Evolutionary conservation across 2,329 filamentous ascomycete species (phyloP).

Genomic region (Capronia americana): DNA sequence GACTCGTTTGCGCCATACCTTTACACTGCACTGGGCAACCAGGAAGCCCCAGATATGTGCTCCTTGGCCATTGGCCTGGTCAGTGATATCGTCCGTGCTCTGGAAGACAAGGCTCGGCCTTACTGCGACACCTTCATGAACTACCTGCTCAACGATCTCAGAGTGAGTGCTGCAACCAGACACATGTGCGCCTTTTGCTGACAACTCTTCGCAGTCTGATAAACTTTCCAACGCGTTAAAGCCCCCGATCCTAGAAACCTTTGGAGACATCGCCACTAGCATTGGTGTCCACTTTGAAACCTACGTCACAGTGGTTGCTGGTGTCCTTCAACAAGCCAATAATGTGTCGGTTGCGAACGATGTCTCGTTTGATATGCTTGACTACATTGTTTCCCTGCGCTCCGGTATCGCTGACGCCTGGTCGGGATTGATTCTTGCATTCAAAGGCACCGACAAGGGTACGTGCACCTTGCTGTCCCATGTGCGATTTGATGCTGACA

Average conservation of each 20-base stretch:
- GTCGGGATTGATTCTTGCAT: slow-evolving; percentile 93
- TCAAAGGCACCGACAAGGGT: slow-evolving; percentile 70
- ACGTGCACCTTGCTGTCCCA: slow-evolving; percentile 35
- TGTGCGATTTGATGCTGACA: slow-evolving; percentile 5
- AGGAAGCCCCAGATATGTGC: slow-evolving; percentile 92
- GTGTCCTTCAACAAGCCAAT: slow-evolving; percentile 91
- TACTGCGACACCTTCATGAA: slow-evolving; percentile 99
- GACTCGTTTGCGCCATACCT: slow-evolving; percentile 90
- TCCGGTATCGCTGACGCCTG: slow-evolving; percentile 99
- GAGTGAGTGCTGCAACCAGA: slow-evolving; percentile 61
- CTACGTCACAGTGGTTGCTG: slow-evolving; percentile 88
- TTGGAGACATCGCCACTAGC: slow-evolving; percentile 94
- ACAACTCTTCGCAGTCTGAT: slow-evolving; percentile 64
- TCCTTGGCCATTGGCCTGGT: slow-evolving; percentile 97
- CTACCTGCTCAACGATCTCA: slow-evolving; percentile 88
- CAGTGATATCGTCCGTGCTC: slow-evolving; percentile 90
- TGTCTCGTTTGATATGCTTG: slow-evolving; percentile 90
- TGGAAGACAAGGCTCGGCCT: slow-evolving; percentile 88
- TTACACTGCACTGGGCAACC: slow-evolving; percentile 91
- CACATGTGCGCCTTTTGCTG: slow-evolving; percentile 43
- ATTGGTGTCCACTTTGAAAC: slow-evolving; percentile 92
- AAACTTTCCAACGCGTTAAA: slow-evolving; percentile 95
- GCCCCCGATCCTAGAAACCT: slow-evolving; percentile 96
- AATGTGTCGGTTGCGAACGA: slow-evolving; percentile 79
- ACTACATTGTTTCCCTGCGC: slow-evolving; percentile 91